These are phyloP conservation scores for Candida ovalis DNA, from an alignment of 805 yeast genomes.

Conservation along the genomic window DNA sequence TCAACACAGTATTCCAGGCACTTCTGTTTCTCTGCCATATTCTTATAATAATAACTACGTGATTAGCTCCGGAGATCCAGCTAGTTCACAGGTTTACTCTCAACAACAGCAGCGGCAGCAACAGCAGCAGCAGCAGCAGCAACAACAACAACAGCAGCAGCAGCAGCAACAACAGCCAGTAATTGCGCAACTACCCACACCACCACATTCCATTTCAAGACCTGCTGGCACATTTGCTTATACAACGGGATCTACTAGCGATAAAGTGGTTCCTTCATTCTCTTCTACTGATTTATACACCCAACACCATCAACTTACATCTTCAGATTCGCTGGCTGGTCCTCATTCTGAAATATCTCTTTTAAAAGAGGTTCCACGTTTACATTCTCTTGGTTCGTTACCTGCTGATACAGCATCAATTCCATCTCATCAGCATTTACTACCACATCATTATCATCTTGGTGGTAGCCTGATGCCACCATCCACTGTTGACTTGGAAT, in stretches of 20 bases:
- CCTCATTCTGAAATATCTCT: constrained; percentile 6
- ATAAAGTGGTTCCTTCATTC: not conserved
- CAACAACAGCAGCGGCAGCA: constrained; percentile 2
- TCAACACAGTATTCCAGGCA: not conserved
- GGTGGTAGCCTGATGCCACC: not conserved
- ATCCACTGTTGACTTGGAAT: not conserved
- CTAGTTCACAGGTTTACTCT: not conserved
- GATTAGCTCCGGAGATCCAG: not conserved
- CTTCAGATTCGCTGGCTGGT: not conserved
- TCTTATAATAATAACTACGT: not conserved
- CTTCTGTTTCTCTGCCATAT: not conserved
- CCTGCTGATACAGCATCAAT: not conserved
- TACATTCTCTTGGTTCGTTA: constrained; percentile 1
- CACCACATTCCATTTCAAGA: not conserved
- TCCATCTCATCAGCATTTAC: not conserved
- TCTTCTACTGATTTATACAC: not conserved
- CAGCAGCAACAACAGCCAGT: constrained; percentile 6
- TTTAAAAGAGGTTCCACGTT: constrained; percentile 1
- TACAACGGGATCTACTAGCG: too few species aligned
- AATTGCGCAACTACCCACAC: not conserved
- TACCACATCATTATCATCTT: not conserved
- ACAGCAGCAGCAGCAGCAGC: constrained; percentile 3
- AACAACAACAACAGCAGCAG: constrained; percentile 6
- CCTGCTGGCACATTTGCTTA: not conserved
- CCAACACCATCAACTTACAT: not conserved